A percentile compares a stretch with the other conserved stretches of the same genome.
These are phyloP conservation scores for Scedosporium apiospermum DNA, from an alignment of 2,329 filamentous ascomycete genomes.

Conservation along the genomic window DNA sequence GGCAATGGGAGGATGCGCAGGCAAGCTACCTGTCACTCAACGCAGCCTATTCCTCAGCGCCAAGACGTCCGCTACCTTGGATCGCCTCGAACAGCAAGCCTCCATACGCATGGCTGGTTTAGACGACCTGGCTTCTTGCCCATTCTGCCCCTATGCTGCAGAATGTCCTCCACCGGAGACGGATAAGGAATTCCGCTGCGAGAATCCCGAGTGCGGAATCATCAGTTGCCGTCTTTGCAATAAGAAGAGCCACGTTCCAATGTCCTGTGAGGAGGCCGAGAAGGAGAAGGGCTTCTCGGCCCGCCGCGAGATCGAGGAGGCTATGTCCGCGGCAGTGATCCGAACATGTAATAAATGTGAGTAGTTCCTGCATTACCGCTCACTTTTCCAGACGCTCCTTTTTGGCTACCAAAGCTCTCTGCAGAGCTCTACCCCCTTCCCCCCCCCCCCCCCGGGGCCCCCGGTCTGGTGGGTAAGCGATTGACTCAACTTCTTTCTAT, in stretches of 20 bases:
- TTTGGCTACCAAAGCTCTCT: not conserved
- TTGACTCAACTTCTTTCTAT: conserved; percentile 9
- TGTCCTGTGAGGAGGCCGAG: conserved; percentile 58
- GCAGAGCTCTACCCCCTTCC: not conserved
- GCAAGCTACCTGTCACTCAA: conserved; percentile 47
- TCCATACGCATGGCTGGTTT: conserved; percentile 60
- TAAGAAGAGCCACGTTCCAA: conserved; percentile 59
- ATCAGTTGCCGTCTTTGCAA: conserved; percentile 62
- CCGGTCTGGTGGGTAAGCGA: no score
- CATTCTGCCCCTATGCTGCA: conserved; percentile 73
- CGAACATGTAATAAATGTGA: conserved; percentile 61
- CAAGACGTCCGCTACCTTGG: conserved; percentile 51
- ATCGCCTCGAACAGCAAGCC: conserved; percentile 61
- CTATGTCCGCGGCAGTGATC: conserved; percentile 72
- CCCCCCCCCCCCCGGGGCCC: no score
- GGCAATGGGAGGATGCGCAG: conserved; percentile 56
- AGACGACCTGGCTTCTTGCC: conserved; percentile 64
- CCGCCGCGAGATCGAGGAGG: conserved; percentile 67
- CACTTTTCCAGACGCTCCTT: conserved; percentile 3
- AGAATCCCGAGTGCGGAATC: conserved; percentile 52
- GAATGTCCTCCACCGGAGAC: conserved; percentile 58
- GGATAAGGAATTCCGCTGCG: conserved; percentile 66
- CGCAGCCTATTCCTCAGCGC: conserved; percentile 47
- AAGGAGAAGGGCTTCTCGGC: conserved; percentile 49
- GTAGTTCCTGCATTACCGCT: conserved; percentile 10